phyloP scores from a whole-genome alignment of 1,139 yeast genomes.

The Protomyces macrosporus region DNA sequence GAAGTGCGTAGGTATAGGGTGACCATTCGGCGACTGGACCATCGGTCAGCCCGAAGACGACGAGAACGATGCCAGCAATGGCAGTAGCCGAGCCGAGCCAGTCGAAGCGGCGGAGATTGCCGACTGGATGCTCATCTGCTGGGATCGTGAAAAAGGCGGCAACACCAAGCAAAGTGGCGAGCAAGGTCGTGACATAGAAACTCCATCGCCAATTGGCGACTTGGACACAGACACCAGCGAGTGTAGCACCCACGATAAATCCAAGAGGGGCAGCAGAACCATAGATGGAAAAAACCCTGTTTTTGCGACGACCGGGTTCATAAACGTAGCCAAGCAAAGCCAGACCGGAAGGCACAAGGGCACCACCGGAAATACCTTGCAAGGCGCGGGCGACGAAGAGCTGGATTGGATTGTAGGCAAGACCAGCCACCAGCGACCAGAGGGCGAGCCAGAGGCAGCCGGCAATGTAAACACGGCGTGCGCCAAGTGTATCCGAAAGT shows the following conservation, averaged over 20 bases:
- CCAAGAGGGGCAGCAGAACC: conserved; percentile 13
- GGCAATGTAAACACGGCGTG: conserved; percentile 4
- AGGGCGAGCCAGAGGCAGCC: conserved; percentile 12
- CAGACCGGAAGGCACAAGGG: conserved; percentile 9
- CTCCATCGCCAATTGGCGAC: conserved; percentile 18
- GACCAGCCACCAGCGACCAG: conserved; percentile 9
- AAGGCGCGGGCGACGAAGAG: conserved; percentile 16
- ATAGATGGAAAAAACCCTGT: conserved; percentile 15
- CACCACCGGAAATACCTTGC: conserved; percentile 18
- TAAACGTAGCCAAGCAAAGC: conserved; percentile 14
- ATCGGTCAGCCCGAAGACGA: conserved; percentile 14
- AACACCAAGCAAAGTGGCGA: not conserved
- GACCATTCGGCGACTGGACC: conserved; percentile 9
- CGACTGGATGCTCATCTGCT: not conserved
- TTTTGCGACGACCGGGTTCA: conserved; percentile 14
- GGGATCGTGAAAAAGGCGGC: conserved; percentile 12
- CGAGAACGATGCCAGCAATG: conserved; percentile 12
- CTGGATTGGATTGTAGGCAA: not conserved
- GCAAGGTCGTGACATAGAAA: conserved; percentile 10
- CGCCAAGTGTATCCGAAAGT: conserved; percentile 15
- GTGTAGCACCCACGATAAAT: conserved; percentile 5
- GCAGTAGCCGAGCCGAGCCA: not conserved
- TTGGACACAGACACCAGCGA: conserved; percentile 13
- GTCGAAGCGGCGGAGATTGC: not conserved
- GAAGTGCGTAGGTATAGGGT: conserved; percentile 1